Base-by-base conservation (phyloP, 352 stramenopile genomes). In the Phytophthora citricola region DNA sequence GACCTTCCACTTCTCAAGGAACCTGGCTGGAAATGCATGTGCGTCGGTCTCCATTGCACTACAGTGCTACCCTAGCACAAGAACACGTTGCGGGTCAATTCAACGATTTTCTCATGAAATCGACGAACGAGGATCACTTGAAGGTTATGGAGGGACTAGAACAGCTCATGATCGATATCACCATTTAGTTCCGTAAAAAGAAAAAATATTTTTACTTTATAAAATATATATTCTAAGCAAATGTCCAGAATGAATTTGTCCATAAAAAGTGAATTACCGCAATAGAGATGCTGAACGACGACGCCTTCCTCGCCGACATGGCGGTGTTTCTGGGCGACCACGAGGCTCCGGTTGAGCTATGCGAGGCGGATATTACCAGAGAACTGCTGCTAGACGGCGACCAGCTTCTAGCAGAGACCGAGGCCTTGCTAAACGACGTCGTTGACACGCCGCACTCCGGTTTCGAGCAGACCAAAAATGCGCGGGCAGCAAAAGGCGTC, bases 391-490 rank as follows among this genome's bases (percentile, higher is more conserved):
- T 53, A 26, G 67, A 69, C 17, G 54, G 47, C 14, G 38, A 44
- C 10, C 22, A 52, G 55, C 44, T 71, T 5, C 32, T 66, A 32
- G 60, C 48, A 24, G 66, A 74, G 47, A 70, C 61, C 4, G 54
- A 71, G 8, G 60, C 53, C 17, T 26, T 70, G 9, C 40, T 66
- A 11, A 26, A 15, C 10, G 12, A 32, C 1, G 15, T 31, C n/a
- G 7, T 1, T 43, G 10, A 7, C 15, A 49, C 38, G 8, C 5
- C 15, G 5, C 20, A n/a, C 27, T 8, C 20, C 14, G 1, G 14
- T 17, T 9, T 40, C 27, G 22, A 11, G 15, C 22, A 32, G 22
- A 24, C 31, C 3, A 61, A 59, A 22, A 73, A n/a, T 14, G 15
- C 39, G 5, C 63, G 69, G 40, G 63, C 63, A 14, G 52, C 57